Evolutionary conservation across 2,329 filamentous ascomycete genomes (phyloP).

Genomic region (Graphilbum fragrans): DNA sequence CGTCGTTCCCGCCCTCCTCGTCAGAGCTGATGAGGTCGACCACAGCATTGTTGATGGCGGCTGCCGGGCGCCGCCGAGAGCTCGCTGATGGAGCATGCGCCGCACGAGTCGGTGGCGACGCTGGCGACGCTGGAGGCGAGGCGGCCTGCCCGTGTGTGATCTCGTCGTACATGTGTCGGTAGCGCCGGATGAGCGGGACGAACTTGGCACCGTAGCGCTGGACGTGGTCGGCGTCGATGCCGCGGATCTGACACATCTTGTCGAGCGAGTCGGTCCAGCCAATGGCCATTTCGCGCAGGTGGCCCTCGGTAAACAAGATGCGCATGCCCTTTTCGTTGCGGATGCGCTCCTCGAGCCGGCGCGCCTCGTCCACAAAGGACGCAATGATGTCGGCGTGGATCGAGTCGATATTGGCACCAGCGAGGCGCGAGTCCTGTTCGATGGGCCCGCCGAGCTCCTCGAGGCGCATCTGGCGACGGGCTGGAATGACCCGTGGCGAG

Average conservation of each 20-base stretch:
- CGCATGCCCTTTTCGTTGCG: slow-evolving; percentile 46
- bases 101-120: neutral
- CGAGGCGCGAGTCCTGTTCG: slow-evolving; percentile 39
- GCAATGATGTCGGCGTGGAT: slow-evolving; percentile 52
- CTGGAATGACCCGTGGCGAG: too few species aligned
- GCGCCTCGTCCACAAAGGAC: slow-evolving; percentile 53
- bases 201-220: slow-evolving; percentile 48
- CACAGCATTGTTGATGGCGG: slow-evolving; percentile 23
- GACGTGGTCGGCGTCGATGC: slow-evolving; percentile 52
- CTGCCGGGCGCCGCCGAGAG: too few species aligned
- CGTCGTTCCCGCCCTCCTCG: slow-evolving; percentile 16
- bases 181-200: slow-evolving; percentile 41
- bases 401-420: slow-evolving; percentile 17
- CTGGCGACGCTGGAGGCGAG: slow-evolving; percentile 1
- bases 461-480: slow-evolving; percentile 20
- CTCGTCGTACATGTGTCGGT: slow-evolving; percentile 32
- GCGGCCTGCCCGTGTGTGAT: slow-evolving; percentile 29
- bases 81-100: too few species aligned
- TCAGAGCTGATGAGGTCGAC: slow-evolving; percentile 40
- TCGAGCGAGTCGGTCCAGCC: slow-evolving; percentile 49
- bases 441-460: slow-evolving; percentile 44
- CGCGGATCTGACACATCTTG: slow-evolving; percentile 50
- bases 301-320: slow-evolving; percentile 54
- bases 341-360: slow-evolving; percentile 45
- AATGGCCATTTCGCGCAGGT: slow-evolving; percentile 64